These are phyloP conservation scores for Termitomyces eurrhizus DNA, from an alignment of 768 basidiomycete species.

Conservation along the genomic window DNA sequence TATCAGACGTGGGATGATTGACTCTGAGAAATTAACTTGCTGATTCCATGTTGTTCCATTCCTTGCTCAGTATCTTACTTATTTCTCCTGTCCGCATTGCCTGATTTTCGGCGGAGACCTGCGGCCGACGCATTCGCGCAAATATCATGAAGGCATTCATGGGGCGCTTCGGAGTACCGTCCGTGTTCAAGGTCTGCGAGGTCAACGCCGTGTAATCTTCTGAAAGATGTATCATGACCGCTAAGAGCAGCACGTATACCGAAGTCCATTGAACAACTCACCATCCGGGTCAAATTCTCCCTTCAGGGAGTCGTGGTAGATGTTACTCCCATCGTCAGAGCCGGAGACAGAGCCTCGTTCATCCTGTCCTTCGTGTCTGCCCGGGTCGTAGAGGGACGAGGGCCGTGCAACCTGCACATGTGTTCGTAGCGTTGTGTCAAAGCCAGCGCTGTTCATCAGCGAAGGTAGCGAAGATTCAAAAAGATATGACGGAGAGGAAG, in stretches of 20 bases:
- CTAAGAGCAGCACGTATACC: background rate
- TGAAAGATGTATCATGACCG: constrained; percentile 3
- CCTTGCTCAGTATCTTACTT: constrained; percentile 81
- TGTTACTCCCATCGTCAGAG: constrained; percentile 51
- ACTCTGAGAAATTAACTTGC: constrained; percentile 36
- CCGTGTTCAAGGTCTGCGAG: constrained; percentile 77
- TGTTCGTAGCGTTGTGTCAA: constrained; percentile 15
- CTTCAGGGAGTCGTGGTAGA: constrained; percentile 33
- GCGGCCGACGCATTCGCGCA: constrained; percentile 74
- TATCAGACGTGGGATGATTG: constrained; percentile 4
- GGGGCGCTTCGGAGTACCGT: constrained; percentile 85
- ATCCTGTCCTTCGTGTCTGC: constrained; percentile 29
- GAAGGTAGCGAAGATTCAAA: constrained; percentile 9
- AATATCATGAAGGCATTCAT: constrained; percentile 98
- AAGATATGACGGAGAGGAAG: constrained; percentile 12
- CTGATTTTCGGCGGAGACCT: constrained; percentile 84
- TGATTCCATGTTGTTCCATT: constrained; percentile 79
- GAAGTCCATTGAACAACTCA: constrained; percentile 17
- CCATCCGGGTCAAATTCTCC: constrained; percentile 45
- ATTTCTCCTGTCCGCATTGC: constrained; percentile 90
- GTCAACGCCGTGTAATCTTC: constrained; percentile 49
- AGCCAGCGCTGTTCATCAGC: constrained; percentile 28
- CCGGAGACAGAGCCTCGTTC: constrained; percentile 51
- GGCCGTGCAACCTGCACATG: constrained; percentile 25
- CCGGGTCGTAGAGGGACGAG: constrained; percentile 21